Evolutionary conservation across 352 stramenopile species (phyloP).

Genomic region (Globisporangium echinulatum): DNA sequence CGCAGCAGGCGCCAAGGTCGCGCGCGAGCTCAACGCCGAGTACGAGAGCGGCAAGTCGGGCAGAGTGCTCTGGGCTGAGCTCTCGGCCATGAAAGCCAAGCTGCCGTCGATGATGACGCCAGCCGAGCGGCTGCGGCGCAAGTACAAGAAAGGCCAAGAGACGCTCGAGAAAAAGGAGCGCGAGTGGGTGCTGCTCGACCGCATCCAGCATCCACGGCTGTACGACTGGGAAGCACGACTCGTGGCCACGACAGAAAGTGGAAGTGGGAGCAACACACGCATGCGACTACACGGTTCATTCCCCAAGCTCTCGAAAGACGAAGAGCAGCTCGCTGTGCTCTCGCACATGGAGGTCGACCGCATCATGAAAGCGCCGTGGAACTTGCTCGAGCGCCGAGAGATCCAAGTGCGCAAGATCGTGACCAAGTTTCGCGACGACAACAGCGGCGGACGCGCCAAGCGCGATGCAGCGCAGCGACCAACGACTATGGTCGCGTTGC

Average conservation of each 20-base stretch:
- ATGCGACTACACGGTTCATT: slow-evolving; percentile 42
- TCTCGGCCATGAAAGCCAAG: slow-evolving; percentile 69
- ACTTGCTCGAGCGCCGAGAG: slow-evolving; percentile 65
- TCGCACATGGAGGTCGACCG: slow-evolving; percentile 61
- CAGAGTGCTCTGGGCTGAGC: slow-evolving; percentile 64
- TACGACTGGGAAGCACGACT: slow-evolving; percentile 67
- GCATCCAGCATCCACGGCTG: slow-evolving; percentile 48
- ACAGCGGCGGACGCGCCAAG: slow-evolving; percentile 9
- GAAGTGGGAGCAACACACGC: slow-evolving; percentile 7
- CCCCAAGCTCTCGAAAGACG: slow-evolving; percentile 51
- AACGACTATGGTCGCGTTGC: slow-evolving; percentile 33
- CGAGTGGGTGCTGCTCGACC: slow-evolving; percentile 71
- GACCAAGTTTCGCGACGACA: slow-evolving; percentile 58
- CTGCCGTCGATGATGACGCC: slow-evolving; percentile 76
- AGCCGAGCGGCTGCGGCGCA: slow-evolving; percentile 57
- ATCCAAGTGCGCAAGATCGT: slow-evolving; percentile 71
- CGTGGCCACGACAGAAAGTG: slow-evolving; percentile 3
- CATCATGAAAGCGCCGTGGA: slow-evolving; percentile 68
- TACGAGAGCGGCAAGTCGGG: slow-evolving; percentile 47
- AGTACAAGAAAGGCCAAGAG: slow-evolving; percentile 72
- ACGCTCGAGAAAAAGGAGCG: slow-evolving; percentile 65
- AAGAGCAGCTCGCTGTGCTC: slow-evolving; percentile 51
- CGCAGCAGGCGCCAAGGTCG: slow-evolving; percentile 43
- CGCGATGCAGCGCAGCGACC: slow-evolving; percentile 8
- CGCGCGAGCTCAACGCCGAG: slow-evolving; percentile 51